Percentiles rank a stretch among this genome's conserved stretches.
These are phyloP conservation scores for Lactarius sanguifluus DNA, from an alignment of 768 basidiomycete genomes.

Conservation along the genomic window DNA sequence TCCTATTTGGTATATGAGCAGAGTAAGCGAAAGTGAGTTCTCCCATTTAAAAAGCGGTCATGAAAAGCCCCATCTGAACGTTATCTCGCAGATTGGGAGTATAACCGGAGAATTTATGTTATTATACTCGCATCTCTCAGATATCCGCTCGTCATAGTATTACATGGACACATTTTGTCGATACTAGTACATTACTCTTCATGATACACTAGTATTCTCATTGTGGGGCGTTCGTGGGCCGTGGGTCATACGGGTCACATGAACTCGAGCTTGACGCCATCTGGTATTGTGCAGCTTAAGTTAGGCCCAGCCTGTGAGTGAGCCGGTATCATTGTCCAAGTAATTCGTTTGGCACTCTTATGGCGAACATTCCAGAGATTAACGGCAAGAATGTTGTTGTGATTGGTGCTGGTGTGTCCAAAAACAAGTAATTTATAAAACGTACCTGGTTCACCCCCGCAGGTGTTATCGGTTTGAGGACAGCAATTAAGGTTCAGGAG, in stretches of 20 bases:
- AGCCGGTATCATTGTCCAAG: too few relatives aligned
- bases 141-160: conserved; percentile 4
- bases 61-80: not conserved
- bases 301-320: too few relatives aligned
- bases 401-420: conserved; percentile 2
- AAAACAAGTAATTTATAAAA: not conserved
- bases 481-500: conserved; percentile 69
- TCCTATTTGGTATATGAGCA: conserved; percentile 94
- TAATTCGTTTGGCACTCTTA: not conserved
- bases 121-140: not conserved
- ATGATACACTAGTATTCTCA: not conserved
- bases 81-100: conserved; percentile 18
- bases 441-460: not conserved
- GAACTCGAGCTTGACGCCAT: not conserved
- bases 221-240: not conserved
- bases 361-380: not conserved
- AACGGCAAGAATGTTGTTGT: conserved; percentile 2
- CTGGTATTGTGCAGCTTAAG: too few relatives aligned
- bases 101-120: conserved; percentile 17
- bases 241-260: not conserved
- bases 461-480: conserved; percentile 80
- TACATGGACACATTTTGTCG: conserved; percentile 5
- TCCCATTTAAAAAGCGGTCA: not conserved
- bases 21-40: conserved; percentile 69
- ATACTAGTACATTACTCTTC: not conserved